Percentiles rank a stretch among this genome's conserved stretches.
These are phyloP conservation scores for Fonsecaea nubica DNA, from an alignment of 2,329 filamentous ascomycete species.

Conservation along the genomic window DNA sequence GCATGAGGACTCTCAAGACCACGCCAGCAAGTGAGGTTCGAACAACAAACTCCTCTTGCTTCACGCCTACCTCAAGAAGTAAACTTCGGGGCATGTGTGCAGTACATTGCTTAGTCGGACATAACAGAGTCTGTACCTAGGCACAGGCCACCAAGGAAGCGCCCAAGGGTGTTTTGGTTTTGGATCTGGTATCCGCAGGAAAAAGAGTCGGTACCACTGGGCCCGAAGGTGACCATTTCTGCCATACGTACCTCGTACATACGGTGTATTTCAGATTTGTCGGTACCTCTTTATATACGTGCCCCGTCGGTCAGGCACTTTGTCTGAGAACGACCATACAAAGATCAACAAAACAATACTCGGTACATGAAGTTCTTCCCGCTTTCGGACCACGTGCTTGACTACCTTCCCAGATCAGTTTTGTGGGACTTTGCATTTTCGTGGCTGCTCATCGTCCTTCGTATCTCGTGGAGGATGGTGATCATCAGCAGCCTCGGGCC, in stretches of 20 bases:
- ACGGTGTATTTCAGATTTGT: too few species aligned
- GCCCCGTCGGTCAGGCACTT: background rate
- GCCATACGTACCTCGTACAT: too few species aligned
- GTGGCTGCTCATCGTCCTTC: background rate
- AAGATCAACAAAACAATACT: too few species aligned
- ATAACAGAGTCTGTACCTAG: too few species aligned
- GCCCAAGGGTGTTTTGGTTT: too few species aligned
- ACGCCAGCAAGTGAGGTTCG: background rate
- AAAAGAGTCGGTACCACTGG: too few species aligned
- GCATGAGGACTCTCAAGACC: background rate
- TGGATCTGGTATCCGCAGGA: too few species aligned
- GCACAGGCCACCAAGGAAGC: too few species aligned
- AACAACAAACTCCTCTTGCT: background rate
- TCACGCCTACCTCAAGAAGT: background rate
- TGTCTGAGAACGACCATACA: too few species aligned
- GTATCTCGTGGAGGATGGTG: background rate
- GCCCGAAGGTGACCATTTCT: too few species aligned
- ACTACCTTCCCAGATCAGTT: background rate
- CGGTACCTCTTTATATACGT: background rate
- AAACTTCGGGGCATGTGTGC: background rate
- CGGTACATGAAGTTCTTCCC: background rate
- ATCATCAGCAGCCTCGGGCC: background rate
- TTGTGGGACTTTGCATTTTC: background rate
- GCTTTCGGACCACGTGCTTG: background rate
- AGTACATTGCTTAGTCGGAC: too few species aligned